Conservation (phyloP, 1,139 yeast species). For the Suhomyces ambrosiae region DNA sequence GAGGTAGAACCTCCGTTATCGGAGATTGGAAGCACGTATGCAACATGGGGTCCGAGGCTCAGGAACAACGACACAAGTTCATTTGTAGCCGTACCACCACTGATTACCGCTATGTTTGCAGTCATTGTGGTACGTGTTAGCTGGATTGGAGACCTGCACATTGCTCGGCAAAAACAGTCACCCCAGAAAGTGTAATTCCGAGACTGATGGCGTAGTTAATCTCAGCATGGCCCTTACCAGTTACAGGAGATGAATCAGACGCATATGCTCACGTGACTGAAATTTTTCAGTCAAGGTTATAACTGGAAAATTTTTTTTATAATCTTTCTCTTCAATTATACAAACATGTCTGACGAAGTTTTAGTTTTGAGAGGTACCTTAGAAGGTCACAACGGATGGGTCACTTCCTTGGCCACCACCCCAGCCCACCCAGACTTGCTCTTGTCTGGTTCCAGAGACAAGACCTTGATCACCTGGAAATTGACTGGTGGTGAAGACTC, state of each 20-base stretch:
- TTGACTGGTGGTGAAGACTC: constrained; percentile 93
- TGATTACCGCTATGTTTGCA: constrained; percentile 47
- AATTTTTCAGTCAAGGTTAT: constrained; percentile 16
- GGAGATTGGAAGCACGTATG: constrained; percentile 78
- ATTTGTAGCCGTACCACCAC: constrained; percentile 81
- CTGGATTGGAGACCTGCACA: constrained; percentile 21
- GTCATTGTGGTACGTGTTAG: neutral
- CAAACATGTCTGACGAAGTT: constrained; percentile 79
- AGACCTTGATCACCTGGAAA: constrained; percentile 98
- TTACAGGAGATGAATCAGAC: too few species aligned
- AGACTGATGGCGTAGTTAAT: constrained; percentile 31
- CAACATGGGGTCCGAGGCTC: constrained; percentile 41
- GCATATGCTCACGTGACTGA: constrained; percentile 17
- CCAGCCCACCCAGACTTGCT: constrained; percentile 98
- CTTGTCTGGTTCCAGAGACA: constrained; percentile 98
- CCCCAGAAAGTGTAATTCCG: constrained; percentile 37
- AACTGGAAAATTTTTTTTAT: constrained; percentile 9
- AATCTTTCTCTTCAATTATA: constrained; percentile 5
- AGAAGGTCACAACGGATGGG: constrained; percentile 90
- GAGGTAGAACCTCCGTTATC: constrained; percentile 97
- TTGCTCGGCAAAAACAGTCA: constrained; percentile 42
- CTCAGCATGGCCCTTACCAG: constrained; percentile 27
- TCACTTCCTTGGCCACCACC: constrained; percentile 97
- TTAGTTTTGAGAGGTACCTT: constrained; percentile 99
- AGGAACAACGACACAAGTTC: constrained; percentile 55